phyloP scores from a whole-genome alignment of 495 filamentous ascomycete genomes.

The Paragyromitra xinjiangensis region DNA sequence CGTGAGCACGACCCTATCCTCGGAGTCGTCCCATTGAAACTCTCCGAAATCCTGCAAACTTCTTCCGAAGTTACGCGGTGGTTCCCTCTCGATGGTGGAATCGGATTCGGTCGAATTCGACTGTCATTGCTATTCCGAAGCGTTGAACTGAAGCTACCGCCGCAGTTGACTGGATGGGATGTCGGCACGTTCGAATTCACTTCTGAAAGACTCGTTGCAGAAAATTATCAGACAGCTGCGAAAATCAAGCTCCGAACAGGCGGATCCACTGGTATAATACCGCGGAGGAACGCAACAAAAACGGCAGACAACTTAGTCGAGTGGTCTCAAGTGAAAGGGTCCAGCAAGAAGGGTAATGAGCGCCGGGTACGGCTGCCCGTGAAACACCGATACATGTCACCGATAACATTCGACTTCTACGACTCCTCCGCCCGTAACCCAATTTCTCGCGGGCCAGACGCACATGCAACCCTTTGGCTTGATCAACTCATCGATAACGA shows the following conservation, averaged over 20 bases:
- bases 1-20: conserved; percentile 94
- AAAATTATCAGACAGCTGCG: conserved; percentile 66
- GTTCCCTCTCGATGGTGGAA: conserved; percentile 69
- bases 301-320: conserved; percentile 62
- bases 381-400: conserved; percentile 85
- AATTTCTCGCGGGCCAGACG: conserved; percentile 72
- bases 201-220: conserved; percentile 70
- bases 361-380: conserved; percentile 78
- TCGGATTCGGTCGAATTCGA: conserved; percentile 87
- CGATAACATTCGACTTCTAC: conserved; percentile 83
- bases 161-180: conserved; percentile 85
- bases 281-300: conserved; percentile 58
- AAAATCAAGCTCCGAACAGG: conserved; percentile 84
- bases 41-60: conserved; percentile 85
- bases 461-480: conserved; percentile 85
- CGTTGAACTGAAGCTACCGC: conserved; percentile 82
- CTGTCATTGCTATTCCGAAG: conserved; percentile 87
- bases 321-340: conserved; percentile 71
- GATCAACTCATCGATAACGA: conserved; percentile 83
- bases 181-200: conserved; percentile 91
- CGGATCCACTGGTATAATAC: conserved; percentile 78
- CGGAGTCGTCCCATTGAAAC: conserved; percentile 84
- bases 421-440: conserved; percentile 61
- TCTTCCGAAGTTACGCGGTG: conserved; percentile 76
- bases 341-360: conserved; percentile 57